These are phyloP conservation scores for Ophiognomonia clavigignenti-juglandacearum DNA, from an alignment of 2,329 filamentous ascomycete genomes.

Conservation along the genomic window DNA sequence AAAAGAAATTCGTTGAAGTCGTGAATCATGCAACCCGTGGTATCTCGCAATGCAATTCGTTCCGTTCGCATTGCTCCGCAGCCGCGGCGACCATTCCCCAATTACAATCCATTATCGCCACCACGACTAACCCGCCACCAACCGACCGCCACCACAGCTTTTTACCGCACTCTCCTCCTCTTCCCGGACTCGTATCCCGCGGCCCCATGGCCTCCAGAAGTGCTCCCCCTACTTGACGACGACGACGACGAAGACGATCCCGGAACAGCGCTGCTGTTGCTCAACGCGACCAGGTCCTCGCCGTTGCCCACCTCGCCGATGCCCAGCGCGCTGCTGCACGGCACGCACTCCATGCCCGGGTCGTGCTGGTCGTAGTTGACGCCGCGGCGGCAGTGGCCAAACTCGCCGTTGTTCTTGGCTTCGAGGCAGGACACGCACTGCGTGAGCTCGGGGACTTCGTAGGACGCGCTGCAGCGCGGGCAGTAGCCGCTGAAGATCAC, in stretches of 20 bases:
- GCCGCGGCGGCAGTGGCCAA: slow-evolving; percentile 38
- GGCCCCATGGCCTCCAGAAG: no score
- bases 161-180: not conserved
- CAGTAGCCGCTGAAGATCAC: slow-evolving; percentile 40
- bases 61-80: not conserved
- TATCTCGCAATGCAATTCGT: not conserved
- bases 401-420: slow-evolving; percentile 42
- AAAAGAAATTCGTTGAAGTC: not conserved
- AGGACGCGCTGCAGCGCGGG: slow-evolving; percentile 34
- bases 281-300: slow-evolving; percentile 14
- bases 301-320: slow-evolving; percentile 26
- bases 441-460: slow-evolving; percentile 39
- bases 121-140: not conserved
- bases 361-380: slow-evolving; percentile 36
- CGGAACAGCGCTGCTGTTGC: no score
- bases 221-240: no score
- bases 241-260: no score
- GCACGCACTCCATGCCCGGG: slow-evolving; percentile 44
- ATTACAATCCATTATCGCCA: no score
- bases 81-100: no score
- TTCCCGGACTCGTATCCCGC: not conserved
- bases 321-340: slow-evolving; percentile 24
- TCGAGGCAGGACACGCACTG: slow-evolving; percentile 44
- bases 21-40: not conserved
- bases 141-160: not conserved